A percentile compares a stretch with the other conserved stretches of the same genome.
phyloP scores from a whole-genome alignment of 2,329 filamentous ascomycete species.

The Verticillium longisporum region DNA sequence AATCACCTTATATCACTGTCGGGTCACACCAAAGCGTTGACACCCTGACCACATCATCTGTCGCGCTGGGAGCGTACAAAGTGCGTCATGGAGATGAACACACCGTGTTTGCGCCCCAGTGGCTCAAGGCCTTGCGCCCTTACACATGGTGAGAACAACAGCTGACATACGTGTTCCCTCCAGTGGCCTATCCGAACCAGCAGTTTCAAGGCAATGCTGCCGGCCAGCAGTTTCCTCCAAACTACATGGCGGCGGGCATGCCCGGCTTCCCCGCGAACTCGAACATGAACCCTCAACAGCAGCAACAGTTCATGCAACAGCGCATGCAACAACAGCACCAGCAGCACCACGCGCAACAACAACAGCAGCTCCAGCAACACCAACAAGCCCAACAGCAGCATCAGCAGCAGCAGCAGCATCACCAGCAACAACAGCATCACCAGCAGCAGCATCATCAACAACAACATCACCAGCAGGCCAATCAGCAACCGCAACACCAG shows the following conservation, averaged over 20 bases:
- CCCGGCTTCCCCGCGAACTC: conserved; percentile 50
- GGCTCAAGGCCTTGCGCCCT: neutral
- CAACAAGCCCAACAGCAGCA: conserved; percentile 26
- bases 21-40: neutral
- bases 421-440: conserved; percentile 16
- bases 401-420: conserved; percentile 24
- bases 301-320: conserved; percentile 17
- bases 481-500: conserved; percentile 8
- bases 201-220: conserved; percentile 50
- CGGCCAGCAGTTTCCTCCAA: conserved; percentile 40
- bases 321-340: conserved; percentile 14
- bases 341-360: conserved; percentile 17
- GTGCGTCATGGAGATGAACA: neutral
- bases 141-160: conserved; percentile 6
- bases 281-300: conserved; percentile 40
- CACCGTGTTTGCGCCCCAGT: neutral
- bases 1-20: neutral
- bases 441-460: conserved; percentile 16
- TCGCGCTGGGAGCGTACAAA: neutral
- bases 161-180: conserved; percentile 15
- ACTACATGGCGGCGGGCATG: conserved; percentile 49
- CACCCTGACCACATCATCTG: neutral
- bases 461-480: conserved; percentile 25
- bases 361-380: conserved; percentile 20
- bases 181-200: conserved; percentile 53